A percentile compares a stretch with the other conserved stretches of the same genome.
Evolutionary conservation across 371 early-diverging fungal species (phyloP).

Genomic region (Blastocladiella emersonii): DNA sequence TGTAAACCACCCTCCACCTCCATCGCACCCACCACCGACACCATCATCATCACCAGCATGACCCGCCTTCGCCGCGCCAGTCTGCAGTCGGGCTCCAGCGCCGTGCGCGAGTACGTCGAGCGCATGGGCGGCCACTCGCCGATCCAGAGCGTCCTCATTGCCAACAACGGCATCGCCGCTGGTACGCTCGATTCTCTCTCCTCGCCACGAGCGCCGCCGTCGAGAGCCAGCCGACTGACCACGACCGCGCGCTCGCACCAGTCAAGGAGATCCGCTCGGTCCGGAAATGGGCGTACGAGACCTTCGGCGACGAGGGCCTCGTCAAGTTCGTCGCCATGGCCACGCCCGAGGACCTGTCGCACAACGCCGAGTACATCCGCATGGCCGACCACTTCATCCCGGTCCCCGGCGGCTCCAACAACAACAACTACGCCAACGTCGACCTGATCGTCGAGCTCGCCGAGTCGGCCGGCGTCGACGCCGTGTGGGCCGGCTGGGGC

Average conservation of each 20-base stretch:
- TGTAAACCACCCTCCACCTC: too few species aligned
- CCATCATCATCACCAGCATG: neutral
- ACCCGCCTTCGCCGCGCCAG: neutral
- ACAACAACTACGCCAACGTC: conserved; percentile 97
- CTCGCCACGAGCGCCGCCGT: too few species aligned
- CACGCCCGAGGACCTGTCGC: conserved; percentile 91
- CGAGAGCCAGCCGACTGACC: too few species aligned
- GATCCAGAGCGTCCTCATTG: conserved; percentile 81
- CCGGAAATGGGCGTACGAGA: conserved; percentile 95
- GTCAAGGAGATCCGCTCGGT: conserved; percentile 97
- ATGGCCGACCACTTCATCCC: conserved; percentile 97
- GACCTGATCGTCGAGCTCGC: conserved; percentile 95
- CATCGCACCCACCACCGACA: too few species aligned
- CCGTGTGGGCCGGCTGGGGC: conserved; percentile 83
- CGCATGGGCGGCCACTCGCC: neutral
- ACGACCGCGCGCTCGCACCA: too few species aligned
- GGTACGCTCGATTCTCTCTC: neutral
- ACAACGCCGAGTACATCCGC: conserved; percentile 95
- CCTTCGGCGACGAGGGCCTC: conserved; percentile 88
- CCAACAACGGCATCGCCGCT: conserved; percentile 99
- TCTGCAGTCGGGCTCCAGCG: neutral
- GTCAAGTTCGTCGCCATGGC: conserved; percentile 97
- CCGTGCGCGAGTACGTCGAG: neutral
- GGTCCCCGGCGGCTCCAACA: conserved; percentile 90
- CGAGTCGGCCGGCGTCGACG: conserved; percentile 83